Base-by-base conservation (phyloP, 495 filamentous ascomycete genomes). In the Talaromyces thailandensis region DNA sequence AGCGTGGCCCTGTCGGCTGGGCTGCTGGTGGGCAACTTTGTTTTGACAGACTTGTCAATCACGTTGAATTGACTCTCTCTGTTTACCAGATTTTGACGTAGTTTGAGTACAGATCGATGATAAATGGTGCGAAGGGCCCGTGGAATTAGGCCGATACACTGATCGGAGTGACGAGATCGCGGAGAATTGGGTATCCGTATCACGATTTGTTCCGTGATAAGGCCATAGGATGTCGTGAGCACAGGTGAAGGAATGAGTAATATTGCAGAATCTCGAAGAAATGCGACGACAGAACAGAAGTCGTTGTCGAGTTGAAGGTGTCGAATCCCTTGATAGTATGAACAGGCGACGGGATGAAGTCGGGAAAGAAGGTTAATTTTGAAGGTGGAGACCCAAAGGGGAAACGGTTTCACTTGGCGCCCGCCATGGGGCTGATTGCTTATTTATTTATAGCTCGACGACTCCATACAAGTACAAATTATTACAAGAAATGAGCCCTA, bases 1-100 rank as follows among this genome's bases (percentile, higher is more conserved):
- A 70, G 63, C 66, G 65, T 64, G 63, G 62, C 69, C 64, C 70
- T 67, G 67, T 64, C 43, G 43, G 63, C 64, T 66, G 65, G 65
- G 61, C 48, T 37, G 57, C 57, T 28, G 57, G 57, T 59, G 57
- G 57, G 57, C 1, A 59, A 43, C 28, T 18, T 40, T 48, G 32
- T 23, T 45, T 23, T 16, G 23, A 28, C 6, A 11, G 35, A 48
- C 57, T 28, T 21, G 9, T 59, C 57, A 59, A 16, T n/a, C 4
- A 26, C 7, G 11, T 45, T 48, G 59, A 23, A 52, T 52, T 32
- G 26, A 28, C 25, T 40, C 23, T 40, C 23, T 51, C 8, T 31
- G 25, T 31, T 32, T 24, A 12, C 16, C 28, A 16, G 18, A 16
- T 21, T 8, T 9, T 29, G 57, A 51, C 16, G 25, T 61, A 35